Base-by-base conservation (phyloP, 305 asterid genomes). In the Fraxinus angustifolia region DNA sequence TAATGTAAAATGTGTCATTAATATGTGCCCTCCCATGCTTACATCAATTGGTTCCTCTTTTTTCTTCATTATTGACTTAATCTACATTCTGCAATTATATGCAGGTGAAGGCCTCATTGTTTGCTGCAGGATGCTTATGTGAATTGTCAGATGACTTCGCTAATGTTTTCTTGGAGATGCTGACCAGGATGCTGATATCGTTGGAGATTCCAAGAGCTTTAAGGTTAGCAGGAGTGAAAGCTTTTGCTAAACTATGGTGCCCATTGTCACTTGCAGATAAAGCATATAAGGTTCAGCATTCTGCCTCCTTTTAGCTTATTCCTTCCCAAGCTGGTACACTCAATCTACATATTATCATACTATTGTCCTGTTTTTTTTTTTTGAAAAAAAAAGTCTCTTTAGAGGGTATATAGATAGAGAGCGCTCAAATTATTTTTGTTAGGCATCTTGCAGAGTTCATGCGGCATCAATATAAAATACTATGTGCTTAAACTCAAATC, bases 21-120 rank as follows among this genome's bases (percentile, higher is more conserved):
- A 26, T 11, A 26, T 65, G 8, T 11, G 14, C 34, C 2, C 1
- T 65, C 35, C 16, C 73, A 65, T 11, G 73, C 36, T 65, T n/a
- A 26, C 3, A 56, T 56, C 26, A 56, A 17, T 72, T 74, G 14
- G 35, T 40, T 80, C 36, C 35, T n/a, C 60, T 42, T 84, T 82
- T 80, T 45, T 80, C 33, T 67, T 73, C 36, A 76, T 16, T 7
- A 56, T 40, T 5, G 21, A 10, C 40, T 76, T 58, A 76, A 45
- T 16, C 26, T 70, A 70, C 50, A 19, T 60, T 73, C 38, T 80
- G 36, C 76, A 72, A 68, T 80, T 81, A 8, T 87, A 50, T 86
- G 83, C 91, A 93, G 97, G 91, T 91, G 77, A 91, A 91, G 88
- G 95, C 98, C 4, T 92, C 97, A 21, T 89, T 93, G 77, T 95